Base-by-base conservation (phyloP, 106 monocot species). In the Gastrodia elata region DNA sequence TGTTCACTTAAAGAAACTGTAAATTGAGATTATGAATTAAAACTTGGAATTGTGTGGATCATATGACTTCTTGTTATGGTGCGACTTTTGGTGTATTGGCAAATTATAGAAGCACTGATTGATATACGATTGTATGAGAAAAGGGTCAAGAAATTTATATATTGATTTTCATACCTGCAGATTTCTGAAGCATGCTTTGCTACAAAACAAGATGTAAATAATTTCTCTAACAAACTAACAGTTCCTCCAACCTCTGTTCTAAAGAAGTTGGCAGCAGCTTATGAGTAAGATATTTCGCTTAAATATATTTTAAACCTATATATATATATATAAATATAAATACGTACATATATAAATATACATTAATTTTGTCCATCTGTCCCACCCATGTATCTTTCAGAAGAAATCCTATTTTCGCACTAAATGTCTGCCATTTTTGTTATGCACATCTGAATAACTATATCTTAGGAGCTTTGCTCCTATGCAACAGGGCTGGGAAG, bases 251-350 rank as follows among this genome's bases (percentile, higher is more conserved):
- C 69, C 39, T 81, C 76, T 52, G 68, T 83, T 75, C 55, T 87
- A 64, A 88, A 74, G 68, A 87, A 88, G 77, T 39, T 91, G 56
- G 85, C 83, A 59, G 41, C 74, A 65, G 87, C 82, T 65, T 38
- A 81, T 81, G 83, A 88, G 91, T 91, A 79, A 83, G 91, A 82
- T 36, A 8, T 67, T 44, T 56, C 34, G 27, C 30, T 61, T 24
- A 32, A 61, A 55, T 7, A 59, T 8, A 59, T 48, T 2, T 28
- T 28, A 25, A 58, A 26, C 1, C 7, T 1, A 30, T 61, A 61
- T 52, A 5, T 52, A 3, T 52, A n/a, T 42, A 42, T 42, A 42
- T n/a, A n/a, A n/a, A n/a, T n/a, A n/a, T n/a, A n/a, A n/a, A n/a
- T n/a, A n/a, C n/a, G n/a, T n/a, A n/a, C n/a, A n/a, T n/a, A n/a